These are phyloP conservation scores for Aeschynomene evenia DNA, from an alignment of 306 rosid genomes.

Conservation along the genomic window DNA sequence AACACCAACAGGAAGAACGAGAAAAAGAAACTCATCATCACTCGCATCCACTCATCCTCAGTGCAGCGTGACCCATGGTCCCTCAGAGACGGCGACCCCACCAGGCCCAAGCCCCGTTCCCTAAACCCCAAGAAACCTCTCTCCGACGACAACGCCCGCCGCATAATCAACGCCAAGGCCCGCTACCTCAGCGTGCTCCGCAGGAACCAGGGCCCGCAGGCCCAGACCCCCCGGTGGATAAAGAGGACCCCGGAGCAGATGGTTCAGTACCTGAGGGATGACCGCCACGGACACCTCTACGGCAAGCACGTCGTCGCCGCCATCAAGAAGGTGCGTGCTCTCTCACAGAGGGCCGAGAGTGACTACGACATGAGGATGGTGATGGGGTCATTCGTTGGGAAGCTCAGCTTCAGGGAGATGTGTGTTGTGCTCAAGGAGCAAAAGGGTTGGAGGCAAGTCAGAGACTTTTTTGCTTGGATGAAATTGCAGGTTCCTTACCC, in stretches of 20 bases:
- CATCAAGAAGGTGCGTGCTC: conserved; percentile 61
- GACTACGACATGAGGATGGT: conserved; percentile 71
- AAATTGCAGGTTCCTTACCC: conserved; percentile 75
- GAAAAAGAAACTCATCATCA: conserved; percentile 12
- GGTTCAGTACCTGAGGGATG: conserved; percentile 78
- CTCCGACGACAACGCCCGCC: conserved; percentile 90
- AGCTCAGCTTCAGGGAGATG: conserved; percentile 81
- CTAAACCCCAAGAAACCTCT: conserved; percentile 64
- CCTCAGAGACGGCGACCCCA: conserved; percentile 53
- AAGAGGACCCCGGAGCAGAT: conserved; percentile 89
- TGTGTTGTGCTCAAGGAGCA: conserved; percentile 87
- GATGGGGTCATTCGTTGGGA: conserved; percentile 79
- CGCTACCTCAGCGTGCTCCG: conserved; percentile 59
- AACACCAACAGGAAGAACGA: too few species aligned
- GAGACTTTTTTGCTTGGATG: conserved; percentile 92
- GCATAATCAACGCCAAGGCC: conserved; percentile 78
- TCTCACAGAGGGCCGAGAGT: conserved; percentile 48
- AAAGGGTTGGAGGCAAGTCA: conserved; percentile 86
- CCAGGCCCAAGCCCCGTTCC: conserved; percentile 57
- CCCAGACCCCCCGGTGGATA: conserved; percentile 85
- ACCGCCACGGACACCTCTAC: conserved; percentile 66
- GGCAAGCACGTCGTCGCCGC: conserved; percentile 91
- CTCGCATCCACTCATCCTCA: conserved; percentile 31
- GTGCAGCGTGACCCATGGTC: conserved; percentile 86
- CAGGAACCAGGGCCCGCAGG: conserved; percentile 81